Evolutionary conservation across 2,329 filamentous ascomycete genomes (phyloP), one percentile per base, ranked within the genome.

Genomic region (Apiospora malaysiana): DNA sequence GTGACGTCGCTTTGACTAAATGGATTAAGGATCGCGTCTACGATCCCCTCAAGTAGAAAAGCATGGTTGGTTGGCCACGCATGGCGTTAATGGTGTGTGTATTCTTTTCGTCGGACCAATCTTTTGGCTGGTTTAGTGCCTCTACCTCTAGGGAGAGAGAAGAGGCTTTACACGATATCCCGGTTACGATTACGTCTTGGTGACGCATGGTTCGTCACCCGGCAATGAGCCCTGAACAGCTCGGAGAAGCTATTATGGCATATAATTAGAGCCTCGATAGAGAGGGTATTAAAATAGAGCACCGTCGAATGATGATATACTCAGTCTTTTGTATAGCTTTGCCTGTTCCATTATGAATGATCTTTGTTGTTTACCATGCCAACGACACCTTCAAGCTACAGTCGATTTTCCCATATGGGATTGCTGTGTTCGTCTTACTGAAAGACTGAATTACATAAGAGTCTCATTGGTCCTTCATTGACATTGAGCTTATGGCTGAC

Each of bases 1-100:
- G 89, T 68, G 89, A 91, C 76, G 88, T 90, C 47, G 87, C 87
- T 69, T 81, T 92, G 75, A 88, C 83, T 56, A 84, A 85, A 72
- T 91, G 81, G 82, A 91, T 92, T 82, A 87, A 88, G 85, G 82
- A 85, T 75, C 84, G 81, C 75, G 84, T 90, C 75, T 92, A 92
- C 77, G 86, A 91, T 77, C 90, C 90, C 73, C 65, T 67, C 40
- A 67, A 67, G 65, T 67, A 67, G 25, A 43, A 67, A 46, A 23
- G 27, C 65, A 10, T 43, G 65, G 27, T 63, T 40, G 56, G 32
- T 40, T 63, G 56, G 40, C 40, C 40, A 37, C 46, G 65, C 21
- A 37, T 25, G 65, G 25, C 65, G 65, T 43, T 67, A 45, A 45
- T 43, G 65, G 65, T 43, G 40, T 45, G 37, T 46, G 65, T 46